These are phyloP conservation scores for Boehmeria nivea DNA, from an alignment of 306 rosid genomes.

Conservation along the genomic window DNA sequence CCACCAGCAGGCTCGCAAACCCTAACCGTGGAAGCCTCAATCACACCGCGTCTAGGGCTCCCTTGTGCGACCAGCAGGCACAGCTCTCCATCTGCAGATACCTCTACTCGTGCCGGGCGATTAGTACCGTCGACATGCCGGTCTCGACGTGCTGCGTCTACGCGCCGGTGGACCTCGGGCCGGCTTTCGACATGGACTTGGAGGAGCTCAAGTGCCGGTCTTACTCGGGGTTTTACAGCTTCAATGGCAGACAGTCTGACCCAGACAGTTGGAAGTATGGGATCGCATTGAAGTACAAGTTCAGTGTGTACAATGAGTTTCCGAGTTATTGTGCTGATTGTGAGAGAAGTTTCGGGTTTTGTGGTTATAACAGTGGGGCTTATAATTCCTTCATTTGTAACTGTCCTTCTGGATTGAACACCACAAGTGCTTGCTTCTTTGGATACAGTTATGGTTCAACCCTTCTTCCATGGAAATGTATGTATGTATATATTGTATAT, in stretches of 20 bases:
- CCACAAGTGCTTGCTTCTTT: slow-evolving; percentile 58
- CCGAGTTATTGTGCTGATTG: slow-evolving; percentile 61
- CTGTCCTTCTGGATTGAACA: slow-evolving; percentile 73
- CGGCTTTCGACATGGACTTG: slow-evolving; percentile 71
- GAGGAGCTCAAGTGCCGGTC: slow-evolving; percentile 72
- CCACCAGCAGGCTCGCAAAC: no score
- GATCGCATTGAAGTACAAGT: slow-evolving; percentile 69
- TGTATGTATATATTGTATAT: background rate
- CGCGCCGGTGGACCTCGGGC: slow-evolving; percentile 78
- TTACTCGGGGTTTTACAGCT: slow-evolving; percentile 73
- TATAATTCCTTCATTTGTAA: slow-evolving; percentile 58
- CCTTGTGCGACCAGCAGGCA: slow-evolving; percentile 51
- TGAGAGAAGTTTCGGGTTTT: slow-evolving; percentile 58
- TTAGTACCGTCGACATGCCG: slow-evolving; percentile 52
- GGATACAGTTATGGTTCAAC: slow-evolving; percentile 38
- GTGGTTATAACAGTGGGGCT: slow-evolving; percentile 40
- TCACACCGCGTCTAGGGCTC: slow-evolving; percentile 20
- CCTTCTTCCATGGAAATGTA: slow-evolving; percentile 19
- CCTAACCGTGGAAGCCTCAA: no score
- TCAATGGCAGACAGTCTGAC: slow-evolving; percentile 50
- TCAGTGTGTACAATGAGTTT: slow-evolving; percentile 59
- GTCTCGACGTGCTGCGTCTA: slow-evolving; percentile 74
- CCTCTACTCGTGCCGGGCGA: slow-evolving; percentile 56
- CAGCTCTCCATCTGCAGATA: slow-evolving; percentile 52
- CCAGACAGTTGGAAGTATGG: slow-evolving; percentile 88